Base-by-base conservation (phyloP, 2,329 filamentous ascomycete genomes). In the Fusarium sterilihyphosum region DNA sequence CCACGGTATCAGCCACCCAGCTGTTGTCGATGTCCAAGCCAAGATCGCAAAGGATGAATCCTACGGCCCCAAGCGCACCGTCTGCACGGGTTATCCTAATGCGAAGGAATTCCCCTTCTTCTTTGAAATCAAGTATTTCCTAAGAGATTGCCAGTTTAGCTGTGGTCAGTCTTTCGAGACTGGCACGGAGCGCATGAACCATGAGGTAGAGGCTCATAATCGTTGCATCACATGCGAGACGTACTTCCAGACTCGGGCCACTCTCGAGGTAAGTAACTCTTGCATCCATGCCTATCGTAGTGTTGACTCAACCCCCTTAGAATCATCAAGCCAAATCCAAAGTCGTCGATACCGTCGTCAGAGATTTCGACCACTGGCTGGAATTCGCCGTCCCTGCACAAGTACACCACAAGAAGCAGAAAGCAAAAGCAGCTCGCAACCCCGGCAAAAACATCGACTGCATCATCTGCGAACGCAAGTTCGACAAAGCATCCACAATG, bases 211-310 rank as follows among this genome's bases (percentile, higher is more conserved):
- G 2, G 52, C 20, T n/a, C 52, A 54, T 29, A 40, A 54, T 29
- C 35, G 35, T 2, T 54, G 52, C 24, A 54, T 54, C 3, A 54
- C 52, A 0, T 54, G 35, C 12, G 24, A 29, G 5, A 5, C 5
- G 10, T 54, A 54, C 20, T 54, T 54, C 10, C 11, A 9, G 12
- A 17, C 52, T 8, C 13, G 1, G 14, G 8, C 52, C 2, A 11
- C 33, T 7, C 35, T 54, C 4, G 24, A 40, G 14, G 35, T 54
- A 40, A 38, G 50, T 53, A 8, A 9, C 8, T 8, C 9, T 6
- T 35, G 8, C 4, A 20, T 10, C 6, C 9, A n/a, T 22, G 4
- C 5, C 6, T n/a, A 12, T 31, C 20, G 3, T 3, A 5, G 20
- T n/a, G 3, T 11, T 50, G 6, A n/a, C 22, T 2, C 7, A 12